Conservation (phyloP, 164 flowering plant genomes). For the Vitis riparia region DNA sequence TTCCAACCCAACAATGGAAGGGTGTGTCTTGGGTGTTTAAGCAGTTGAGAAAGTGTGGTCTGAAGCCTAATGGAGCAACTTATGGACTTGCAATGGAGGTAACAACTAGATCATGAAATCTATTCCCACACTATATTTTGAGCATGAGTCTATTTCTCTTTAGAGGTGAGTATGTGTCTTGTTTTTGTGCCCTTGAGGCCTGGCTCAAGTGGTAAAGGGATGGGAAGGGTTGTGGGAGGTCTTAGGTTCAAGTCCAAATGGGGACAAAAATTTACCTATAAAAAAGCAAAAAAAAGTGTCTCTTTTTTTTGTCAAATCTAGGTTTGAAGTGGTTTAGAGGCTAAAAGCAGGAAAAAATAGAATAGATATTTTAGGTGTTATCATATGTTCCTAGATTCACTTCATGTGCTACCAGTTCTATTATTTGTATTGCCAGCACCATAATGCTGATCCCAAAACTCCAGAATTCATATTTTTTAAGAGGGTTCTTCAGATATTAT, state of each 20-base stretch:
- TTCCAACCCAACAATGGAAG: conserved; percentile 73
- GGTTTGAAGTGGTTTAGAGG: neutral
- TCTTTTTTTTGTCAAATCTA: no score
- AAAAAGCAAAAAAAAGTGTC: no score
- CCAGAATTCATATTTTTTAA: neutral
- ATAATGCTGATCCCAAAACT: neutral
- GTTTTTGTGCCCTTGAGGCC: no score
- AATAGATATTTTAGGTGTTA: neutral
- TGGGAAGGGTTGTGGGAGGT: no score
- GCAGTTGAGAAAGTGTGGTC: conserved; percentile 68
- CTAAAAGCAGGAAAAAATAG: neutral
- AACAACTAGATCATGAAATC: conserved; percentile 13
- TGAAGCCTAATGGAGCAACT: conserved; percentile 82
- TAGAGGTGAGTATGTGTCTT: no score
- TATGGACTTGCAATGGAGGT: conserved; percentile 99
- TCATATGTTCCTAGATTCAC: no score
- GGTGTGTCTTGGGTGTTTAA: conserved; percentile 91
- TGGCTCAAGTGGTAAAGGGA: no score
- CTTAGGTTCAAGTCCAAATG: no score
- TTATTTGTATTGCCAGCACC: neutral
- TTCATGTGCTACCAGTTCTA: neutral
- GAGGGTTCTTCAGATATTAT: neutral
- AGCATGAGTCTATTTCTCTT: neutral
- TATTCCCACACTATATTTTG: neutral
- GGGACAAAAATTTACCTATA: no score